A percentile compares a stretch with the other conserved stretches of the same genome.
These are phyloP conservation scores for Salix brachista DNA, from an alignment of 345 rosid genomes.

Conservation along the genomic window DNA sequence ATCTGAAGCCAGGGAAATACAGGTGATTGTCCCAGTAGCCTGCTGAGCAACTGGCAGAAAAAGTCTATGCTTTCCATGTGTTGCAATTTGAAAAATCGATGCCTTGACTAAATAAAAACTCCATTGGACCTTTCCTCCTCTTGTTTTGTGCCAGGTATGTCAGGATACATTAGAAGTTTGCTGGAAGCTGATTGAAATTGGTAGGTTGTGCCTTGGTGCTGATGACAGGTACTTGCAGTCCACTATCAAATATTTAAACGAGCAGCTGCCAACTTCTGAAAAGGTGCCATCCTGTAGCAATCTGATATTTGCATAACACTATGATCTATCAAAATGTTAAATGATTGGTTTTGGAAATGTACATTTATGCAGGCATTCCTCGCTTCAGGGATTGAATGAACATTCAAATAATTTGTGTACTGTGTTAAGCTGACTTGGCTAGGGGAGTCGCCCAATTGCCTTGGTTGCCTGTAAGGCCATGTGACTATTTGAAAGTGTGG, in stretches of 20 bases:
- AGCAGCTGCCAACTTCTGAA: constrained; percentile 27
- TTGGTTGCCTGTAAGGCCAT: no score
- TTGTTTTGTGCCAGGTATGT: constrained; percentile 49
- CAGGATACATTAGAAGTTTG: constrained; percentile 41
- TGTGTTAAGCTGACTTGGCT: no score
- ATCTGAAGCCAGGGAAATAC: no score
- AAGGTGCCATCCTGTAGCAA: not conserved
- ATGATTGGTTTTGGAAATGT: not conserved
- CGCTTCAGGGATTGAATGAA: no score
- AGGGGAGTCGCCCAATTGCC: no score
- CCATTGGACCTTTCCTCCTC: not conserved
- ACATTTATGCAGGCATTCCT: no score
- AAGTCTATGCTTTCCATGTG: not conserved
- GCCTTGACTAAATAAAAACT: not conserved
- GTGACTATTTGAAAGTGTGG: no score
- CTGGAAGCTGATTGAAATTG: constrained; percentile 61
- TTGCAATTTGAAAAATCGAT: not conserved
- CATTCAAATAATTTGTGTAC: no score
- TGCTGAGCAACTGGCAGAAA: not conserved
- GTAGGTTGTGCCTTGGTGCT: constrained; percentile 40
- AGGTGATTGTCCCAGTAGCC: no score
- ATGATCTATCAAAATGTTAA: not conserved
- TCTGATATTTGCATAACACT: not conserved
- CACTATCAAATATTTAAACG: constrained; percentile 42
- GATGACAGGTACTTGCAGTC: constrained; percentile 49